Evolutionary conservation across 179 eudicot species (phyloP).

Genomic region (Heliamphora pulchella): DNA sequence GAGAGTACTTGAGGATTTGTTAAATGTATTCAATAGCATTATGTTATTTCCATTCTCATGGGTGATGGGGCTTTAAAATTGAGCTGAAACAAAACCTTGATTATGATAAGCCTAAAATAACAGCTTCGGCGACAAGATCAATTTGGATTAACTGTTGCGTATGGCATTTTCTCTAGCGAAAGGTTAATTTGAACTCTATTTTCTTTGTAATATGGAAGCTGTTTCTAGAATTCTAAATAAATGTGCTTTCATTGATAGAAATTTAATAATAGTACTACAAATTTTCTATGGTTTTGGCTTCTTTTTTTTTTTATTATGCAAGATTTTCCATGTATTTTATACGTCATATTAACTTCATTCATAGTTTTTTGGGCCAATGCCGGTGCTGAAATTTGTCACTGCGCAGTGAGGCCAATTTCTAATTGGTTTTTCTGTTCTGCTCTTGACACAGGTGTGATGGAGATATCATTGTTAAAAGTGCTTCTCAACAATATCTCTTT

Average conservation of each 20-base stretch:
- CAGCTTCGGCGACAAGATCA: neutral
- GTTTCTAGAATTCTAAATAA: neutral
- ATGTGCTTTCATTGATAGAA: neutral
- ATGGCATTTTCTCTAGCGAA: neutral
- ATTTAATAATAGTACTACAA: neutral
- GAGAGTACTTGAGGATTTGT: neutral
- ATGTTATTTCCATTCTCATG: neutral
- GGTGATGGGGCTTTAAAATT: neutral
- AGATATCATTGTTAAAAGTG: constrained; percentile 67
- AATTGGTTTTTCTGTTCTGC: constrained; percentile 3
- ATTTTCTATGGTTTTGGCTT: neutral
- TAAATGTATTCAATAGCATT: neutral
- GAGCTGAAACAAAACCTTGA: neutral
- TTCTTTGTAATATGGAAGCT: neutral
- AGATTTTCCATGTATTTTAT: neutral
- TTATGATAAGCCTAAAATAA: neutral
- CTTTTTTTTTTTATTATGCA: neutral
- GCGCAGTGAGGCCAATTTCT: neutral
- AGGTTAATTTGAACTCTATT: constrained; percentile 6
- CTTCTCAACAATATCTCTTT: constrained; percentile 67
- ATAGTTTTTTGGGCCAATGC: neutral
- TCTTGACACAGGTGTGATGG: constrained; percentile 57
- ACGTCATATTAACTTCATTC: constrained; percentile 4
- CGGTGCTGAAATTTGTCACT: neutral
- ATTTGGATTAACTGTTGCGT: too few species aligned